These are phyloP conservation scores for Hypoxylon trugodes DNA, from an alignment of 495 filamentous ascomycete species.

Conservation along the genomic window DNA sequence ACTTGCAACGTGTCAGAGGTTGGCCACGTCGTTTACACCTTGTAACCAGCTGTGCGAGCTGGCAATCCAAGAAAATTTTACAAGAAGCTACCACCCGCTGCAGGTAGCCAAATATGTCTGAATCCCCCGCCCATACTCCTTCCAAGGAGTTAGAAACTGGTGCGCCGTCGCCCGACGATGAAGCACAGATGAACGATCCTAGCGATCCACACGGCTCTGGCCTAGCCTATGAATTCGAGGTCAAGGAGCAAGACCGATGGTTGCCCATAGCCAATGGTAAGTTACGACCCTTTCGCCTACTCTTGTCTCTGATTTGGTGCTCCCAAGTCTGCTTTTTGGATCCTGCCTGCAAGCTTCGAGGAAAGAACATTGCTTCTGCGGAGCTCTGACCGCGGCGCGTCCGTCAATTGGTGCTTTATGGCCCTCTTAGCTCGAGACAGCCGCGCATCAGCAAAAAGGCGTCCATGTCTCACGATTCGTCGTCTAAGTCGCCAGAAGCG, in stretches of 20 bases:
- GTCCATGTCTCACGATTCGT: slow-evolving; percentile 64
- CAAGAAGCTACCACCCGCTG: slow-evolving; percentile 68
- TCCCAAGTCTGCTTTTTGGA: slow-evolving; percentile 61
- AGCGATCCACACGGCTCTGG: slow-evolving; percentile 66
- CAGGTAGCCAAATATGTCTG: slow-evolving; percentile 87
- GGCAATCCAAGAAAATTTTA: slow-evolving; percentile 63
- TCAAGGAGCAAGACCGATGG: slow-evolving; percentile 99
- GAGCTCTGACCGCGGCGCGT: slow-evolving; percentile 44
- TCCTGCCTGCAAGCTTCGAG: slow-evolving; percentile 47
- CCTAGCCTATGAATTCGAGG: slow-evolving; percentile 90
- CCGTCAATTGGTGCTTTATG: slow-evolving; percentile 49
- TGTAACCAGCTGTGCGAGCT: slow-evolving; percentile 60
- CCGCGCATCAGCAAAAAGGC: slow-evolving; percentile 44
- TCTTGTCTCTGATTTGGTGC: slow-evolving; percentile 53
- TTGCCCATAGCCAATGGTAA: slow-evolving; percentile 99
- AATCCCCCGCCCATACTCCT: slow-evolving; percentile 92
- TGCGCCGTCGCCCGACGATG: slow-evolving; percentile 91
- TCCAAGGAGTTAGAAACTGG: slow-evolving; percentile 93
- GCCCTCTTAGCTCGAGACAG: slow-evolving; percentile 43
- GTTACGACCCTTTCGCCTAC: slow-evolving; percentile 60
- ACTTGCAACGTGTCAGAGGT: slow-evolving; percentile 63
- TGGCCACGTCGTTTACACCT: slow-evolving; percentile 60
- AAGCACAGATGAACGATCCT: slow-evolving; percentile 67
- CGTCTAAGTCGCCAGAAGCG: slow-evolving; percentile 56
- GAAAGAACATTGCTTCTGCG: slow-evolving; percentile 43